These are phyloP conservation scores for Euphorbia celastroides DNA, from an alignment of 441 rosid genomes.

Conservation along the genomic window DNA sequence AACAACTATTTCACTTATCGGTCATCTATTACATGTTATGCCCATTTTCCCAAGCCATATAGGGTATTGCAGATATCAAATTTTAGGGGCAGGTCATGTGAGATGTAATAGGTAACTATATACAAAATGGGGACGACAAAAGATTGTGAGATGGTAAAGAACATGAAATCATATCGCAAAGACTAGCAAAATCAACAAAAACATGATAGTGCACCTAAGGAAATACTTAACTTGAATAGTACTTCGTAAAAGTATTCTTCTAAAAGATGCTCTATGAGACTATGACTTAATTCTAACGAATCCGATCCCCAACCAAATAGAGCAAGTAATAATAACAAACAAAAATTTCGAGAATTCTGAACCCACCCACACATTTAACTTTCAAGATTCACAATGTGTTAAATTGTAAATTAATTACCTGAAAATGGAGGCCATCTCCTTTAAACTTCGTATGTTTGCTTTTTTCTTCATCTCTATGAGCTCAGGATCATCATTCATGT, in stretches of 20 bases:
- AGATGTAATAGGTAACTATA: background rate
- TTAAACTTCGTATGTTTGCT: conserved; percentile 86
- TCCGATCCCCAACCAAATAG: background rate
- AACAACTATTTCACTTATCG: background rate
- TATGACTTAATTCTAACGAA: background rate
- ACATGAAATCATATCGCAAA: background rate
- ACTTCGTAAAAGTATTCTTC: background rate
- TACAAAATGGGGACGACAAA: background rate
- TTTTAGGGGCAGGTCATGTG: background rate
- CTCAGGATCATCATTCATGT: conserved; percentile 88
- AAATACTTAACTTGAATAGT: background rate
- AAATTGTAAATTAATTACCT: conserved; percentile 37
- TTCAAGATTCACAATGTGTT: background rate
- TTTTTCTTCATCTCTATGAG: conserved; percentile 82
- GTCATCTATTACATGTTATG: background rate
- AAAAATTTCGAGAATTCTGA: too few species aligned
- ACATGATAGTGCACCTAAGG: background rate
- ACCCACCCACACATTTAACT: background rate
- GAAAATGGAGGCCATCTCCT: conserved; percentile 88
- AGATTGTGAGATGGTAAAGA: background rate
- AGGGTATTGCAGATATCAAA: background rate
- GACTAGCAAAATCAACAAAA: background rate
- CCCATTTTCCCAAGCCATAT: background rate
- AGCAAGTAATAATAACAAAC: background rate
- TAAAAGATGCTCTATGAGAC: background rate